These are phyloP conservation scores for Paramecium pentaurelia DNA, from an alignment of 73 alveolate genomes.

Conservation along the genomic window DNA sequence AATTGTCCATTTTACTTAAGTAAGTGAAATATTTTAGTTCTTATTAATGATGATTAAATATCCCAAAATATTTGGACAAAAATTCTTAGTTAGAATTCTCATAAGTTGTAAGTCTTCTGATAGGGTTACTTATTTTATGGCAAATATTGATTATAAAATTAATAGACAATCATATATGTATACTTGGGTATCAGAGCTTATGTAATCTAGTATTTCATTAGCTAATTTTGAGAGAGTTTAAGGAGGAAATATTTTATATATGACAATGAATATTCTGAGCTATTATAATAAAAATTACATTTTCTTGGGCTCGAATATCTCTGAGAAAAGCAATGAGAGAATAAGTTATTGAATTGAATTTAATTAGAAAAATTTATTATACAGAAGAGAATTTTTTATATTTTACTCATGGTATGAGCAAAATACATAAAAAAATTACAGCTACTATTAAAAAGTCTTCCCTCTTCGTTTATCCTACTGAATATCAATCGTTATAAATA, in stretches of 20 bases:
- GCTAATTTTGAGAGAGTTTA: not conserved
- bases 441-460: too few relatives aligned
- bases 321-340: too few relatives aligned
- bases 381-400: too few relatives aligned
- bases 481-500: too few relatives aligned
- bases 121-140: not conserved
- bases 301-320: not conserved
- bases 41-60: too few relatives aligned
- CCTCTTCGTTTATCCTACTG: too few relatives aligned
- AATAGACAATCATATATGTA: not conserved
- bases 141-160: not conserved
- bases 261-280: not conserved
- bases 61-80: not conserved
- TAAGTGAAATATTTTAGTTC: not conserved
- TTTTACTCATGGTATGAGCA: too few relatives aligned
- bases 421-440: too few relatives aligned
- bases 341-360: too few relatives aligned
- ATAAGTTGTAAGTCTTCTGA: not conserved
- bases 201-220: too few relatives aligned
- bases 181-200: not conserved
- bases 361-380: too few relatives aligned
- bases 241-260: not conserved
- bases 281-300: too few relatives aligned
- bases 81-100: not conserved
- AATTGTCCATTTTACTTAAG: not conserved